phyloP scores from a whole-genome alignment of 441 rosid species.

The Populus trichocarpa region DNA sequence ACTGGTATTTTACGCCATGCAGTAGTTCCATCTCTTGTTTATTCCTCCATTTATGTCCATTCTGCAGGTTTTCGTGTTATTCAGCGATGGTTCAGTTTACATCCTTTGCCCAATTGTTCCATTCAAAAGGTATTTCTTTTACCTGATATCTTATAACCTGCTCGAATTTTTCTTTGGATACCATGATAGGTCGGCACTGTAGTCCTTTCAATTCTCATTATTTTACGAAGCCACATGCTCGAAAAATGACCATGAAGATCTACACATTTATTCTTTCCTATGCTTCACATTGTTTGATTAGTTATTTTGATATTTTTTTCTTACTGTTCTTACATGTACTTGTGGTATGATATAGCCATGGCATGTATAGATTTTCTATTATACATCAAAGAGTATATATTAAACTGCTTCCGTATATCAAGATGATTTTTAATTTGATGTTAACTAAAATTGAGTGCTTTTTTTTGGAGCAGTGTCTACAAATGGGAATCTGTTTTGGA shows the following conservation, averaged over 20 bases:
- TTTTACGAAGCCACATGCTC: constrained; percentile 5
- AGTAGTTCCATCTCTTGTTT: constrained; percentile 1
- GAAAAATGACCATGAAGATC: not conserved
- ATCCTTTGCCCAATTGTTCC: constrained; percentile 90
- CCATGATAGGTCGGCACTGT: constrained; percentile 10
- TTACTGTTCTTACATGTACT: not conserved
- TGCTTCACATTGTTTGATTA: not conserved
- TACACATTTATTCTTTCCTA: not conserved
- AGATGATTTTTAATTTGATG: constrained; percentile 16
- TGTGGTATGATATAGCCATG: not conserved
- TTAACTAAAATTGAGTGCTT: constrained; percentile 19
- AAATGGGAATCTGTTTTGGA: constrained; percentile 82
- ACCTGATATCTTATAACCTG: constrained; percentile 1
- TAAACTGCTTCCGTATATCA: not conserved
- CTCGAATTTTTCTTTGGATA: not conserved
- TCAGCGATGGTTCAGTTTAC: constrained; percentile 81
- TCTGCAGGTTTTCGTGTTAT: constrained; percentile 78
- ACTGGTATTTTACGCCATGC: not conserved
- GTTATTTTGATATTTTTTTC: not conserved
- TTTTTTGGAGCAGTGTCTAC: constrained; percentile 50
- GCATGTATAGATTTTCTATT: not conserved
- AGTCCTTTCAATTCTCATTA: not conserved
- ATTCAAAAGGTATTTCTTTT: constrained; percentile 70
- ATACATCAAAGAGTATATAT: not conserved
- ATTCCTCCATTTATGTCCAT: constrained; percentile 1